Conservation (phyloP, 495 filamentous ascomycete species). For the Talaromyces stipitatus region DNA sequence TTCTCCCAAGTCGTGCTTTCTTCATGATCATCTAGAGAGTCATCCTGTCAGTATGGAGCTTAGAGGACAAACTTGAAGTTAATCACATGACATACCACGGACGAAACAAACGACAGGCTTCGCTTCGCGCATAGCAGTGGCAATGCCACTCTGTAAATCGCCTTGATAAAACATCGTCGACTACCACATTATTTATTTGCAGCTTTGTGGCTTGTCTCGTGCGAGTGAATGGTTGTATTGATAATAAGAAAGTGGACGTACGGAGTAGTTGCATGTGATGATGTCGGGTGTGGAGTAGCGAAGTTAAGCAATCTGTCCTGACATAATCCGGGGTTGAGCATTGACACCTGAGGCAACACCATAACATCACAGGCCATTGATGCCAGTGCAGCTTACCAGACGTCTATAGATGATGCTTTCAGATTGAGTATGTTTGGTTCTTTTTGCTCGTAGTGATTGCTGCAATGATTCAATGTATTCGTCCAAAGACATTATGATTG, state of each 20-base stretch:
- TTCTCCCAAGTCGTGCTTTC: conserved; percentile 70
- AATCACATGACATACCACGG: conserved; percentile 39
- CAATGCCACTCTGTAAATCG: conserved; percentile 70
- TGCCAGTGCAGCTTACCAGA: no score
- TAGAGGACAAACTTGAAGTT: conserved; percentile 37
- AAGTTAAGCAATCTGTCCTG: no score
- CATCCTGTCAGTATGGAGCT: conserved; percentile 3
- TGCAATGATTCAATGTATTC: no score
- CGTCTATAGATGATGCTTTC: no score
- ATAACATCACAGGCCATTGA: no score
- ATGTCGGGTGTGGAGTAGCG: not conserved
- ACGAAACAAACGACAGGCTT: conserved; percentile 67
- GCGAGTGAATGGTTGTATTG: not conserved
- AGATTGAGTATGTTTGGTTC: no score
- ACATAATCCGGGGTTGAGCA: no score
- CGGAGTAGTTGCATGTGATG: not conserved
- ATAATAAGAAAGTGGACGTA: not conserved
- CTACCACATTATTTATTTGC: conserved; percentile 2
- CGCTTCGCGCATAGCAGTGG: conserved; percentile 56
- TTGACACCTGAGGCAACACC: not conserved
- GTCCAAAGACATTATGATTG: no score
- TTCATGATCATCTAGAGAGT: conserved; percentile 48
- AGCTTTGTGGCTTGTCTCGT: no score
- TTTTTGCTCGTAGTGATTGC: no score
- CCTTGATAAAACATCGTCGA: conserved; percentile 70